These are phyloP conservation scores for Penicillium desertorum DNA, from an alignment of 495 filamentous ascomycete species.

Conservation along the genomic window DNA sequence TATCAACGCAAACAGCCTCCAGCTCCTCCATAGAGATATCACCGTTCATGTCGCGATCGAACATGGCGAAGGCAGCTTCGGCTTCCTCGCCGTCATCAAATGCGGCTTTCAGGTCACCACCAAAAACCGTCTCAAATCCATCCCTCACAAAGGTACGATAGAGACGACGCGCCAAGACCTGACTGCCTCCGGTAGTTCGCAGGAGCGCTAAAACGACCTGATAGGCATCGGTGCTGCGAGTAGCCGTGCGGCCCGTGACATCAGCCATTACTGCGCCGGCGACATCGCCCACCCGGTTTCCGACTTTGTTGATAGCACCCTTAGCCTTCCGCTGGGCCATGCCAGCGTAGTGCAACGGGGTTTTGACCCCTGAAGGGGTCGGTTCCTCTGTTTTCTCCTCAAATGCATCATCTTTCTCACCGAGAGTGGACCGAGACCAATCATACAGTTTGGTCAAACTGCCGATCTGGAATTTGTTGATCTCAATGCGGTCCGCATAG, in stretches of 20 bases:
- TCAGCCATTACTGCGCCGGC: conserved; percentile 92
- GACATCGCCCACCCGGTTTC: conserved; percentile 81
- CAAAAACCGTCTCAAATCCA: conserved; percentile 70
- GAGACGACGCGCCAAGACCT: conserved; percentile 86
- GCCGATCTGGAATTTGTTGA: conserved; percentile 87
- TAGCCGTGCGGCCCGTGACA: conserved; percentile 80
- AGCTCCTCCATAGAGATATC: conserved; percentile 96
- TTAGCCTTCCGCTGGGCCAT: conserved; percentile 68
- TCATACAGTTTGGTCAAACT: conserved; percentile 79
- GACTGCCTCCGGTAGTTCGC: conserved; percentile 67
- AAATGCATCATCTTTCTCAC: conserved; percentile 70
- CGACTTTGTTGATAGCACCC: conserved; percentile 72
- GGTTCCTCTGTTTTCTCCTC: conserved; percentile 47
- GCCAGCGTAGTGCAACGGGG: conserved; percentile 67
- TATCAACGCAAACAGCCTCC: conserved; percentile 90
- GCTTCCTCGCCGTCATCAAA: conserved; percentile 87
- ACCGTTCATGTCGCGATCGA: conserved; percentile 95
- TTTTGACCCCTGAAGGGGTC: conserved; percentile 59
- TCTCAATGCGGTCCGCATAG: conserved; percentile 86
- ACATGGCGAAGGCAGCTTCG: conserved; percentile 87
- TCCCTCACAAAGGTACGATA: conserved; percentile 83
- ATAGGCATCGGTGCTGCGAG: conserved; percentile 74
- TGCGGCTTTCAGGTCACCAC: conserved; percentile 73
- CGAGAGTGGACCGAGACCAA: conserved; percentile 72
- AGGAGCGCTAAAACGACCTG: conserved; percentile 79